Base-by-base conservation (phyloP, 2,329 filamentous ascomycete genomes). In the Sclerotinia borealis region DNA sequence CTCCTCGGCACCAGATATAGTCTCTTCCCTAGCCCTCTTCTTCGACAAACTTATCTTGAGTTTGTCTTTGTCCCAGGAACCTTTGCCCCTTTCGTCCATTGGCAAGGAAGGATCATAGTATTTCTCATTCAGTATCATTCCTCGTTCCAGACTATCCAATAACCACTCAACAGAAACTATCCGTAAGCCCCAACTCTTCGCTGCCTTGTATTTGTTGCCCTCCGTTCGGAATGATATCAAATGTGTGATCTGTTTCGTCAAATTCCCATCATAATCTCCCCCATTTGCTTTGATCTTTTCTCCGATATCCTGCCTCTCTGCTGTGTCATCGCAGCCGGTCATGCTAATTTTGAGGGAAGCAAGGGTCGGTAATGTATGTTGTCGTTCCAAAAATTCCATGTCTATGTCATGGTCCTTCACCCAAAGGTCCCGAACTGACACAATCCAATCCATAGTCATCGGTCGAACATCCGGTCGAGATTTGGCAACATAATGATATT, bases 401-500 rank as follows among this genome's bases (percentile, higher is more conserved):
- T 96, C 85, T 48, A 93, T 87, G 50, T 90, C 86, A 51, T 85
- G 84, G 55, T 92, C 92, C 58, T 85, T 79, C 69, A 93, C 88
- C 95, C 95, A 99, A 50, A 87, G 80, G 31, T 88, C 80, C 31
- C 90, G 84, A 22, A 97, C 83, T 19, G 89, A 90, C 63, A 93
- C 87, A 56, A 99, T 83, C 91, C 92, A 99, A 72, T 85, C 83
- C n/a, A 88, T 85, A 49, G 85, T 85, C 78, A 99, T 87, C 56
- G 92, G 88, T 73, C 86, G 87, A 72, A 99, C 88, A 72, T 99
- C 95, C 54, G 89, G 86, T 59, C 95, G 85, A 75, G 93, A 90
- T 73, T 88, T 91, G 61, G 93, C 95, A 72, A 98, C 93, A 80
- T 96, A 96, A 75, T 88, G 89, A 77, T 99, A 99, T 76, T 99